phyloP scores from a whole-genome alignment of 352 stramenopile species.

The Phytophthora meadii region DNA sequence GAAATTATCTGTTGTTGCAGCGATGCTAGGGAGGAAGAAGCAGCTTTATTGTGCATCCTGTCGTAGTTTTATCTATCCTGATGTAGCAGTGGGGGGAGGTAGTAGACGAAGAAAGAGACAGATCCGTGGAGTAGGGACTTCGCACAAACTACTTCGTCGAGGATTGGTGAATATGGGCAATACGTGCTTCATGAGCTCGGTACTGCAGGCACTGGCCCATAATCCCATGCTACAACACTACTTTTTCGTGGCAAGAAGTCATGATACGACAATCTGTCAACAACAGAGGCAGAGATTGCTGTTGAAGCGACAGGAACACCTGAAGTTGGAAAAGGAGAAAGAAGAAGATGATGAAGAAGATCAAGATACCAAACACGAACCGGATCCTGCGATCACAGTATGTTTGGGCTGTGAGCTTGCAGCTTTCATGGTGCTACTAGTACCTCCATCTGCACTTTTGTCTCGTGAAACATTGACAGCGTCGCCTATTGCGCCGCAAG shows the following conservation, averaged over 20 bases:
- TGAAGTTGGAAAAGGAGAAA: conserved; percentile 19
- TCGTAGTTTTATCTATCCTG: conserved; percentile 69
- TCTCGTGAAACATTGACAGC: conserved; percentile 10
- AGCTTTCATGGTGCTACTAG: conserved; percentile 48
- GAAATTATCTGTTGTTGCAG: conserved; percentile 26
- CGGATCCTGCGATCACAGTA: conserved; percentile 32
- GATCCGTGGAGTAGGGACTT: conserved; percentile 14
- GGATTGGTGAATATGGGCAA: conserved; percentile 89
- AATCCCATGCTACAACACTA: conserved; percentile 78
- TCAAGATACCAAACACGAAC: conserved; percentile 2
- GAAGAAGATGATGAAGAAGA: conserved; percentile 7
- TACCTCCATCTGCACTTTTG: conserved; percentile 25
- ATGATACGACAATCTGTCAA: conserved; percentile 72
- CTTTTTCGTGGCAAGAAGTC: conserved; percentile 67
- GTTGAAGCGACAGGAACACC: conserved; percentile 32
- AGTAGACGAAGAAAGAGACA: conserved; percentile 36
- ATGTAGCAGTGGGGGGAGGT: conserved; percentile 14
- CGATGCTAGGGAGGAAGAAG: conserved; percentile 49
- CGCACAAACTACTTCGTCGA: conserved; percentile 41
- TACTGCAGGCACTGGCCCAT: conserved; percentile 75
- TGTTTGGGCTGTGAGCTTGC: conserved; percentile 74
- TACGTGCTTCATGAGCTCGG: conserved; percentile 87
- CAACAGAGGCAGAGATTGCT: conserved; percentile 49
- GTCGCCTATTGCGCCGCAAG: conserved; percentile 64
- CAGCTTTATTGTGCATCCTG: conserved; percentile 70